Percentiles rank a stretch among this genome's conserved stretches.
Conservation (phyloP, 345 rosid genomes). For the Eucalyptus camaldulensis region DNA sequence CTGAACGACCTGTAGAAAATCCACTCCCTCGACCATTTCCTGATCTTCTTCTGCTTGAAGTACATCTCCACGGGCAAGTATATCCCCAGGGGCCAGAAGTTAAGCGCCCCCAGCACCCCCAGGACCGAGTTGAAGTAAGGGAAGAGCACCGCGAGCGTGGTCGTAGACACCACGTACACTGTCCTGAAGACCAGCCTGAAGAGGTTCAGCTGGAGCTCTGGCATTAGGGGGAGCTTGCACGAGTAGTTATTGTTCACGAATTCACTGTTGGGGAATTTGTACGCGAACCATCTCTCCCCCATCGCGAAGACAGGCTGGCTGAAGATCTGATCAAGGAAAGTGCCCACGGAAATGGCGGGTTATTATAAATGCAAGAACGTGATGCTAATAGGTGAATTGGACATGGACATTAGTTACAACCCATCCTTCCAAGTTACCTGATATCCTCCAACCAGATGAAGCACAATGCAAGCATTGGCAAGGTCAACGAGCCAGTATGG, state of each 20-base stretch:
- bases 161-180: slow-evolving; percentile 33
- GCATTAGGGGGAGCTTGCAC: slow-evolving; percentile 16
- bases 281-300: slow-evolving; percentile 21
- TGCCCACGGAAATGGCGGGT: background rate
- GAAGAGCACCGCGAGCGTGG: slow-evolving; percentile 36
- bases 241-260: slow-evolving; percentile 15
- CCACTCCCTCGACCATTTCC: slow-evolving; percentile 46
- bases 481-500: slow-evolving; percentile 43
- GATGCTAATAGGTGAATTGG: background rate
- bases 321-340: slow-evolving; percentile 17
- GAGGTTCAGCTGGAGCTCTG: slow-evolving; percentile 9
- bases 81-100: slow-evolving; percentile 67
- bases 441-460: slow-evolving; percentile 42
- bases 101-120: slow-evolving; percentile 62
- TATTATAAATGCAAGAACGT: background rate
- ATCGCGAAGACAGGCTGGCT: slow-evolving; percentile 40
- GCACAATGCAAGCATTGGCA: slow-evolving; percentile 32
- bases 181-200: slow-evolving; percentile 40
- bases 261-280: slow-evolving; percentile 27
- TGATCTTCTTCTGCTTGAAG: slow-evolving; percentile 33
- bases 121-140: slow-evolving; percentile 83
- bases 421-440: slow-evolving; percentile 11
- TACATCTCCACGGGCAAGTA: slow-evolving; percentile 78
- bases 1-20: slow-evolving; percentile 32
- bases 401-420: background rate